Evolutionary conservation across 2,329 filamentous ascomycete species (phyloP).

Genomic region (Colletotrichum coccodes): DNA sequence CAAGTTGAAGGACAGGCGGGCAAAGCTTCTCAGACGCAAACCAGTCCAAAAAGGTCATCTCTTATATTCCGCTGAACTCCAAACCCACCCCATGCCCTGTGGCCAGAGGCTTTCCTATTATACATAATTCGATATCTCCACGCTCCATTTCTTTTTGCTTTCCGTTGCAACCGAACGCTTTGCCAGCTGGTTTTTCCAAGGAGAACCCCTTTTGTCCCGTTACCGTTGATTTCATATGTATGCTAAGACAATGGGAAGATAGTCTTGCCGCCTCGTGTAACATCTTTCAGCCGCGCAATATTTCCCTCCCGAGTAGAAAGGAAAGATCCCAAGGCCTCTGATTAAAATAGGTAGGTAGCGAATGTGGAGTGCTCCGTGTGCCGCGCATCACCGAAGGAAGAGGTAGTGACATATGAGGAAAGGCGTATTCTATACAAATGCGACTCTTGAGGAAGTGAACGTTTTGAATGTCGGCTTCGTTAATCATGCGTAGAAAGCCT

Average conservation of each 20-base stretch:
- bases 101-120: constrained; percentile 19
- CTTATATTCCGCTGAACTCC: constrained; percentile 21
- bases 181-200: background rate
- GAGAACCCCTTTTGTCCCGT: background rate
- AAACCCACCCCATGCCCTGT: constrained; percentile 8
- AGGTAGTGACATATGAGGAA: constrained; percentile 3
- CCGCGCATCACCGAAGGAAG: background rate
- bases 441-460: background rate
- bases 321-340: background rate
- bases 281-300: constrained; percentile 7
- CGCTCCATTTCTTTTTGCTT: constrained; percentile 8
- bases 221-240: constrained; percentile 8
- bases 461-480: background rate
- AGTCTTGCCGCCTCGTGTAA: constrained; percentile 1
- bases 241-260: constrained; percentile 12
- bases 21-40: background rate
- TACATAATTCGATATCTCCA: constrained; percentile 11
- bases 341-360: constrained; percentile 17
- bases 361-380: background rate
- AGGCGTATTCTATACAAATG: constrained; percentile 22
- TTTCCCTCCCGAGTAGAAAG: background rate
- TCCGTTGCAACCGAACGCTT: constrained; percentile 6
- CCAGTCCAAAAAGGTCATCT: background rate
- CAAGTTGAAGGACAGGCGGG: background rate
- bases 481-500: constrained; percentile 71